These are phyloP conservation scores for Leucocoprinus sp. DNA, from an alignment of 768 basidiomycete species.

Conservation along the genomic window DNA sequence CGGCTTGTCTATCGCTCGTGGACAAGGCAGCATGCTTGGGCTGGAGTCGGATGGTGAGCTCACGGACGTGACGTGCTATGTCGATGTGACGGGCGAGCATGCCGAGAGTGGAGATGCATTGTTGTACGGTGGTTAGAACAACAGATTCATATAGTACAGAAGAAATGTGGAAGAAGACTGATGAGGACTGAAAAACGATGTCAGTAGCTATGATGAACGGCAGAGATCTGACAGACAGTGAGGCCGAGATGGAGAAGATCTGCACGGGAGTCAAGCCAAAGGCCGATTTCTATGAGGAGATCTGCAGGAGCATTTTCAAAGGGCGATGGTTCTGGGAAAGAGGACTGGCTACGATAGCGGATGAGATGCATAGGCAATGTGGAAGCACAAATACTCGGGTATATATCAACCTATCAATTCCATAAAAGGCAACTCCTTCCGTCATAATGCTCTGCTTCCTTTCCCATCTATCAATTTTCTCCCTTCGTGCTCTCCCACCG, in stretches of 20 bases:
- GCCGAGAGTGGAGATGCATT: conserved; percentile 53
- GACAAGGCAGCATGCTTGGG: conserved; percentile 19
- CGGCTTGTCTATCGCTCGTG: conserved; percentile 25
- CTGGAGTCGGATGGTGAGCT: conserved; percentile 42
- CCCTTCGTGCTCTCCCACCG: background rate
- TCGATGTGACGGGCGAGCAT: conserved; percentile 52
- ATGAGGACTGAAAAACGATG: conserved; percentile 37
- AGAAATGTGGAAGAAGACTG: conserved; percentile 43
- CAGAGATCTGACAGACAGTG: conserved; percentile 37
- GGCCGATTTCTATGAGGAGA: conserved; percentile 59
- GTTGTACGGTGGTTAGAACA: conserved; percentile 41
- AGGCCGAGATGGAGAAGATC: conserved; percentile 55
- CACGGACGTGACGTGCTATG: conserved; percentile 61
- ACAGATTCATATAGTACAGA: conserved; percentile 55
- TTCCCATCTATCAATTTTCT: background rate
- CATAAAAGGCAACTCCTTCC: too few species aligned
- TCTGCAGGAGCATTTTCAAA: conserved; percentile 39
- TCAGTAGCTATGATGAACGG: background rate
- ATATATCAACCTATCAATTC: background rate
- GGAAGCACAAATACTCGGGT: background rate
- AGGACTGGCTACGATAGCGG: background rate
- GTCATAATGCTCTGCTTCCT: background rate
- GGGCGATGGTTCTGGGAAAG: conserved; percentile 1
- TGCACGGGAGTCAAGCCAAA: conserved; percentile 38
- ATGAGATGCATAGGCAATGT: conserved; percentile 9